These are phyloP conservation scores for Aureobasidium sp. DNA, from an alignment of 2,329 filamentous ascomycete species.

Conservation along the genomic window DNA sequence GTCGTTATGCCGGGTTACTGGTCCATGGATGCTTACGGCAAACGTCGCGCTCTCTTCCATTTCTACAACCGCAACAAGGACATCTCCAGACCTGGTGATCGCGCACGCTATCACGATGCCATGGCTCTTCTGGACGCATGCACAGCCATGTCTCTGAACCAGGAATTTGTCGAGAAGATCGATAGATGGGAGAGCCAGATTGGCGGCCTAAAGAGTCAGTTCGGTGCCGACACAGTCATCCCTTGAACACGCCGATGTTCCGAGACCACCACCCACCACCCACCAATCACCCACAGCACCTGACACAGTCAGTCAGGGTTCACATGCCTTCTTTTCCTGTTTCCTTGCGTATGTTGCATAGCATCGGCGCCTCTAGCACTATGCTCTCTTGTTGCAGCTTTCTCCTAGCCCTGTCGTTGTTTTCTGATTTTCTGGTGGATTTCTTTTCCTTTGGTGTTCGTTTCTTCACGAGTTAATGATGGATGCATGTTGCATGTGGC, in stretches of 20 bases:
- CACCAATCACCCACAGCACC: not conserved
- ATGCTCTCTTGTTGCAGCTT: too few relatives aligned
- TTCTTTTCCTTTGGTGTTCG: not conserved
- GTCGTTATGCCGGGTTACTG: slow-evolving; percentile 9
- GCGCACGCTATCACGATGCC: not conserved
- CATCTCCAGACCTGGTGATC: slow-evolving; percentile 12
- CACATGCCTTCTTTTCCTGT: not conserved
- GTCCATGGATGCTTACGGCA: not conserved
- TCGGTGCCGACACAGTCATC: not conserved
- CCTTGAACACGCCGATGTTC: not conserved
- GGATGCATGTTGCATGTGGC: slow-evolving; percentile 13
- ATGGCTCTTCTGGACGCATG: slow-evolving; percentile 7
- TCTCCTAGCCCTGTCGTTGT: not conserved
- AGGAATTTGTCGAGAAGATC: slow-evolving; percentile 11
- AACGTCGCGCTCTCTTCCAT: not conserved
- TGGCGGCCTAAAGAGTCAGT: not conserved
- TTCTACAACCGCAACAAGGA: slow-evolving; percentile 8
- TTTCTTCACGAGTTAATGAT: slow-evolving; percentile 4
- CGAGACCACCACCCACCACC: not conserved
- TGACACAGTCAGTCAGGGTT: slow-evolving; percentile 1
- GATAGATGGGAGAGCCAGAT: slow-evolving; percentile 10
- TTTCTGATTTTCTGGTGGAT: not conserved
- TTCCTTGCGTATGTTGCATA: not conserved
- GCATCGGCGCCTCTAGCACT: not conserved
- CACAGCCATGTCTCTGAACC: slow-evolving; percentile 2